A percentile compares a stretch with the other conserved stretches of the same genome.
These are phyloP conservation scores for Hypoxylon lenormandii DNA, from an alignment of 495 filamentous ascomycete species.

Conservation along the genomic window DNA sequence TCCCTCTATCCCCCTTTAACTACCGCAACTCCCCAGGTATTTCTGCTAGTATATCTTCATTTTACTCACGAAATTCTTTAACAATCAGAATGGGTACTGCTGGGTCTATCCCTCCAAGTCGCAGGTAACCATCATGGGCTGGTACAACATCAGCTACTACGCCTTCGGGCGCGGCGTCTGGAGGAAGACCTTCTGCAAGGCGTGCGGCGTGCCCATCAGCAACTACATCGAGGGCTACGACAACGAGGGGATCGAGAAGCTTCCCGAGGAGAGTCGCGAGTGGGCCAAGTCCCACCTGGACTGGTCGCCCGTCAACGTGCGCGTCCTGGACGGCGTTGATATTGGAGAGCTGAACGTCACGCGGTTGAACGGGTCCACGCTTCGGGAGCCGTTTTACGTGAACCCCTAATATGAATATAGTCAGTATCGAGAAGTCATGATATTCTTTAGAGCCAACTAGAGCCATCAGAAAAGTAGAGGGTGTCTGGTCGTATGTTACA, in stretches of 20 bases:
- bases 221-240: constrained; percentile 35
- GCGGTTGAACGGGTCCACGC: constrained; percentile 28
- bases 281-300: constrained; percentile 20
- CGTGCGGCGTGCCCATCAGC: constrained; percentile 44
- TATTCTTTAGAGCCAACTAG: too few species aligned
- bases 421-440: too few species aligned
- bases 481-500: too few species aligned
- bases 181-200: constrained; percentile 50
- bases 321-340: constrained; percentile 33
- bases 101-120: constrained; percentile 42
- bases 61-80: not conserved
- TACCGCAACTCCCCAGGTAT: not conserved
- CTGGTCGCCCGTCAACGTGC: constrained; percentile 42
- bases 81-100: constrained; percentile 31
- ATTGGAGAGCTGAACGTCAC: constrained; percentile 22
- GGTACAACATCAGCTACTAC: constrained; percentile 38
- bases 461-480: too few species aligned
- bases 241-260: constrained; percentile 31
- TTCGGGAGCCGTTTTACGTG: constrained; percentile 20
- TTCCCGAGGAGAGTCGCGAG: constrained; percentile 33
- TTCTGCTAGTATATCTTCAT: not conserved
- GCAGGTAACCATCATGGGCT: constrained; percentile 29
- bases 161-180: constrained; percentile 39
- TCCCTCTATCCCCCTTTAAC: not conserved
- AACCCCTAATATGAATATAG: constrained; percentile 14